Conservation (phyloP, 345 rosid species). For the Euphorbia lathyris region DNA sequence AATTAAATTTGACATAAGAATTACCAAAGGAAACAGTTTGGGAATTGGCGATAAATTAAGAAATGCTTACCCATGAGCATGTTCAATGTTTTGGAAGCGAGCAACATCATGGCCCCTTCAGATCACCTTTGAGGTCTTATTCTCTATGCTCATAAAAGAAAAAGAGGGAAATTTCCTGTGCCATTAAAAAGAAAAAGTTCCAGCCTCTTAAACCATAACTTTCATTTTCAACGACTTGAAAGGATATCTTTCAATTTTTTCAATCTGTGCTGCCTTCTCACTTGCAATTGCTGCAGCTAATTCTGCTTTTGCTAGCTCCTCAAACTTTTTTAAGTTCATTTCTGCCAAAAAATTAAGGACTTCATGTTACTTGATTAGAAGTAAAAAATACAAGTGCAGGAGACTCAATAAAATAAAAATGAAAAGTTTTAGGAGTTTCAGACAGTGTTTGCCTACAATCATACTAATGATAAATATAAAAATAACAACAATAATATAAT, state of each 20-base stretch:
- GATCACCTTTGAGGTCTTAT: not conserved
- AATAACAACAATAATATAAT: not conserved
- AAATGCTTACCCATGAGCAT: conserved; percentile 75
- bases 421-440: not conserved
- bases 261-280: conserved; percentile 85
- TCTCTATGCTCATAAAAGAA: not conserved
- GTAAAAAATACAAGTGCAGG: not conserved
- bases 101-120: conserved; percentile 75
- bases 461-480: not conserved
- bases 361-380: no score
- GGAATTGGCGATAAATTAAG: not conserved
- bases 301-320: conserved; percentile 82
- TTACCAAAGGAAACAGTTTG: not conserved
- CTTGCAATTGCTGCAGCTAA: conserved; percentile 58
- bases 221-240: not conserved
- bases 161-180: not conserved
- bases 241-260: conserved; percentile 63
- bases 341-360: no score
- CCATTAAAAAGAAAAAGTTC: not conserved
- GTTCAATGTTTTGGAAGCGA: conserved; percentile 61
- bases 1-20: no score
- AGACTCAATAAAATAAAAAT: not conserved
- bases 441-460: not conserved
- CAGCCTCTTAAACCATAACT: not conserved
- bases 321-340: conserved; percentile 46